Percentiles rank a stretch among this genome's conserved stretches.
Conservation (phyloP, 2,329 filamentous ascomycete species). For the Colletotrichum eleusines region DNA sequence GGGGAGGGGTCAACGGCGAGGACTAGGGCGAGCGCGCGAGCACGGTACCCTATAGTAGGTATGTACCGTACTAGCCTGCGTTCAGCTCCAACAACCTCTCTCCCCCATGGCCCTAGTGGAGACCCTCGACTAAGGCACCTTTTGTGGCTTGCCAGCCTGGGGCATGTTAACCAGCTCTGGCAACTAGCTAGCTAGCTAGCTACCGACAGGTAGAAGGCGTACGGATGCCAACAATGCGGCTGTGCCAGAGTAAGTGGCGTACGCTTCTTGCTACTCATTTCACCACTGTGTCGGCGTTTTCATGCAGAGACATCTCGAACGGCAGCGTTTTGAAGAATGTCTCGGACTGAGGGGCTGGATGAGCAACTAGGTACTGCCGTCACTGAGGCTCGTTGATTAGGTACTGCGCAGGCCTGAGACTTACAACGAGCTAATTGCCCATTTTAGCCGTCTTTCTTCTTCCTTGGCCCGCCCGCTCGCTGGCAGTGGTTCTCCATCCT, state of each 20-base stretch:
- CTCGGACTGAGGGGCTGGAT: neutral
- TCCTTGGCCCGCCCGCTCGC: slow-evolving; percentile 8
- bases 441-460: slow-evolving; percentile 11
- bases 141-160: slow-evolving; percentile 5
- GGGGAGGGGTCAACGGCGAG: slow-evolving; percentile 4
- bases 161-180: neutral
- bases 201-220: too few species aligned
- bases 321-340: neutral
- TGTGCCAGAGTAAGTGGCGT: neutral
- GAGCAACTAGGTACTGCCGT: neutral
- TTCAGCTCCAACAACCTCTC: slow-evolving; percentile 7
- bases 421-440: slow-evolving; percentile 26
- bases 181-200: neutral
- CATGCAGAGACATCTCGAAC: neutral
- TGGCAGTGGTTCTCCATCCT: slow-evolving; percentile 2
- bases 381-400: neutral
- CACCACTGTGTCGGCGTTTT: neutral
- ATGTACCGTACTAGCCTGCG: neutral
- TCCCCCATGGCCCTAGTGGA: slow-evolving; percentile 21
- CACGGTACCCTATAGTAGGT: neutral
- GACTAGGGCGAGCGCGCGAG: slow-evolving; percentile 5
- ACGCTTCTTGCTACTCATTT: neutral
- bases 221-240: neutral
- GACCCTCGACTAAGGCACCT: slow-evolving; percentile 10
- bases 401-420: neutral